Percentiles rank a stretch among this genome's conserved stretches.
phyloP scores from a whole-genome alignment of 2,329 filamentous ascomycete genomes.

The Aaosphaeria pasadenensis region DNA sequence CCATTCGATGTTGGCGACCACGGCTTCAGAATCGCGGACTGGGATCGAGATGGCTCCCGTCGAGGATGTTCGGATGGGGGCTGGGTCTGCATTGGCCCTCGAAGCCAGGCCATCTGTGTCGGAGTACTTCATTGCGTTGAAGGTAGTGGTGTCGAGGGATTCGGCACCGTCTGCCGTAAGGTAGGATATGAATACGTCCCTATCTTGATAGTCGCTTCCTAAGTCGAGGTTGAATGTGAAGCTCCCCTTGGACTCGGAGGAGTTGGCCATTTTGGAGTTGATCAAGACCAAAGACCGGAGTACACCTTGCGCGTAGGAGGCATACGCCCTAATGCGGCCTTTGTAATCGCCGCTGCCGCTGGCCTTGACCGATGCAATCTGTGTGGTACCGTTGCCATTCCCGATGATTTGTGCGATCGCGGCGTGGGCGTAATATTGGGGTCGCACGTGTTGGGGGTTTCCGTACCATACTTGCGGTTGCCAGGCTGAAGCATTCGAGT shows the following conservation, averaged over 20 bases:
- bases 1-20: conserved; percentile 46
- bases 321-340: conserved; percentile 44
- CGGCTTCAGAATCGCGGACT: conserved; percentile 46
- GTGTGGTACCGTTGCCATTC: conserved; percentile 45
- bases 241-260: conserved; percentile 36
- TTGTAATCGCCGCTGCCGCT: conserved; percentile 33
- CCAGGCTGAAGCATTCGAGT: conserved; percentile 52
- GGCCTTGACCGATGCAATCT: conserved; percentile 38
- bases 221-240: conserved; percentile 44
- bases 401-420: conserved; percentile 52
- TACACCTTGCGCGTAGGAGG: conserved; percentile 43
- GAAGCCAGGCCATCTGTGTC: conserved; percentile 42
- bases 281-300: conserved; percentile 46
- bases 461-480: conserved; percentile 43
- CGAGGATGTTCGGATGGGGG: conserved; percentile 21
- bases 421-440: conserved; percentile 51
- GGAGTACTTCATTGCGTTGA: conserved; percentile 47
- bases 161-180: conserved; percentile 48
- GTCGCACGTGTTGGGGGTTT: conserved; percentile 44
- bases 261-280: conserved; percentile 46
- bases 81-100: conserved; percentile 28
- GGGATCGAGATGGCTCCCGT: conserved; percentile 21
- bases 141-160: conserved; percentile 41
- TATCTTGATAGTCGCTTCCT: conserved; percentile 36
- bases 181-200: conserved; percentile 46